A percentile compares a stretch with the other conserved stretches of the same genome.
Conservation (phyloP, 108 stramenopile genomes). For the Fistulifera pelliculosa region DNA sequence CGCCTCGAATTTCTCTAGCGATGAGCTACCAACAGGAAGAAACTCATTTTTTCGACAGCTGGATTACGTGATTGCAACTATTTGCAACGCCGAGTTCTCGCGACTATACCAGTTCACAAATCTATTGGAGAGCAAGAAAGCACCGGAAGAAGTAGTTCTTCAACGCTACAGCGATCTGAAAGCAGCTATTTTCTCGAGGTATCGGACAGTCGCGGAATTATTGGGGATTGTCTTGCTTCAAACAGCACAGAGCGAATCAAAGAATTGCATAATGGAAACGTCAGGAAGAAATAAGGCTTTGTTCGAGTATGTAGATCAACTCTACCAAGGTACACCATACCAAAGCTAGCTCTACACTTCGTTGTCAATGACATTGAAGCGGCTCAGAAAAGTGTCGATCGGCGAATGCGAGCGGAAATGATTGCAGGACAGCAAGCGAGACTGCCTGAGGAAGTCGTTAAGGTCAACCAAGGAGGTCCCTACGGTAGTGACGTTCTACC, state of each 20-base stretch:
- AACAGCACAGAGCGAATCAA: constrained; percentile 45
- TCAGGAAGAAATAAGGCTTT: constrained; percentile 79
- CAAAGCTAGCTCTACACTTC: constrained; percentile 73
- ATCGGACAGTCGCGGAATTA: constrained; percentile 71
- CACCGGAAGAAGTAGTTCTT: too few relatives aligned
- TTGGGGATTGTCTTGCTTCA: constrained; percentile 55
- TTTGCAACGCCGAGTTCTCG: constrained; percentile 72
- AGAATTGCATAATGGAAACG: constrained; percentile 78
- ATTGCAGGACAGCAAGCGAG: constrained; percentile 37
- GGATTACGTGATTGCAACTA: constrained; percentile 79
- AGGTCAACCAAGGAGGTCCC: constrained; percentile 80
- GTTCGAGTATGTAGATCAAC: constrained; percentile 78
- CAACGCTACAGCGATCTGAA: constrained; percentile 56
- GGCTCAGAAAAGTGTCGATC: constrained; percentile 67
- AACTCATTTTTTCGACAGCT: constrained; percentile 84
- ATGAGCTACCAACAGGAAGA: constrained; percentile 33
- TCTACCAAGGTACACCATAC: constrained; percentile 54
- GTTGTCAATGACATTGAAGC: constrained; percentile 63
- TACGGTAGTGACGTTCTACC: constrained; percentile 72
- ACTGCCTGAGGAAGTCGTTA: constrained; percentile 39
- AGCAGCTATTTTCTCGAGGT: constrained; percentile 79
- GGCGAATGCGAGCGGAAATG: constrained; percentile 75
- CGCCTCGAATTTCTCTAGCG: constrained; percentile 3
- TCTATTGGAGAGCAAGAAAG: too few relatives aligned
- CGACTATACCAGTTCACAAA: constrained; percentile 50